Base-by-base conservation (phyloP, 169 alveolate genomes). In the Hepatocystis sp. region DNA sequence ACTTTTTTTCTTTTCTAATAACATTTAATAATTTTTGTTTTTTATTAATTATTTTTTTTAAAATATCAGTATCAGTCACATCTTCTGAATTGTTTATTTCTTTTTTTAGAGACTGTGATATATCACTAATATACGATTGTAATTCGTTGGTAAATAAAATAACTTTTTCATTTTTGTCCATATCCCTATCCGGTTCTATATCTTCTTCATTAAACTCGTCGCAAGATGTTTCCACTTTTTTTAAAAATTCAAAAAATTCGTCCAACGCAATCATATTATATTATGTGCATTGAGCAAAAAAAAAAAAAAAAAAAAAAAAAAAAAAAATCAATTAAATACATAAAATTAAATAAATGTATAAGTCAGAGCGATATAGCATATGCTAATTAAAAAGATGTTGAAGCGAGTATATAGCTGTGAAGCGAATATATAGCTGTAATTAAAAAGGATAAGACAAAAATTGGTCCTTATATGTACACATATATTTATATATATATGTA, bases 11-110 rank as follows among this genome's bases (percentile, higher is more conserved):
- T 8, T 71, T 21, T 63, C 27, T 21, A 8, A 71, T 42, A 11
- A 60, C 49, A 44, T 47, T 42, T 58, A 56, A 68, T 15, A 71
- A 40, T 10, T 25, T 25, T 17, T 71, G 65, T 51, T 71, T 71
- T 34, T 71, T 71, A 5, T 15, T 40, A 71, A 71, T 71, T 15
- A 71, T 55, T 30, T 71, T 71, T 46, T 71, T 71, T 51, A 71
- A 40, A 11, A 71, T 71, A 21, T 71, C 76, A 11, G 28, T 13
- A 5, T 71, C 76, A 1, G 76, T 56, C 15, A 42, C 7, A 5
- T 56, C 71, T n/a, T 56, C 30, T 15, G 66, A 4, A 10, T 61
- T 10, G 23, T 71, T 71, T 71, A 58, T 34, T 15, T 34, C 40
- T 11, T 44, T 55, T 49, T 42, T 71, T 2, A 71, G 39, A 2